Evolutionary conservation across 2,329 filamentous ascomycete genomes (phyloP), one percentile per base, ranked within the genome.

Genomic region (Berkeleyomyces basicola): DNA sequence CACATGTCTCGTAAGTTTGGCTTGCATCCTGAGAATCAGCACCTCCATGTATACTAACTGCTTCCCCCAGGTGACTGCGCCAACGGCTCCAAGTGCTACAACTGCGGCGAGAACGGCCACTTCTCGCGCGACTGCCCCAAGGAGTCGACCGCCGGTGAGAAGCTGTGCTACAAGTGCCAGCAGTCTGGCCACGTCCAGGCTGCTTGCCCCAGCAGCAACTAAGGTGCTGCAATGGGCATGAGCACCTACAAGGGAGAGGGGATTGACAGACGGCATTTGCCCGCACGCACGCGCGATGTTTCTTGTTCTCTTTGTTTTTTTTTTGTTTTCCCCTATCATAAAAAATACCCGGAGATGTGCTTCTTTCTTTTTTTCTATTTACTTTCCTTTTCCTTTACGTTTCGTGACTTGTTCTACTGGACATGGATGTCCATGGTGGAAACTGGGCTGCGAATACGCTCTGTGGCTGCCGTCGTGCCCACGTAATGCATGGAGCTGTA

Each of bases 81-180:
- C 70, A 95, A 97, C 76, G 93, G 93, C 71, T 92, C 95, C 81
- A 97, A 97, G 82, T 99, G 93, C 86, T 99, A 97, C 85, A 96
- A 96, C 84, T 97, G 93, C 69, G 83, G 83, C 72, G 90, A 96
- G 79, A 87, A 92, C 69, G 92, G 93, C 66, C 92, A 97, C 77
- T 84, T 96, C 74, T 95, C 88, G 68, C 88, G 92, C 68, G 93
- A 99, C 76, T 99, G 93, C 82, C 87, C 91, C 70, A 91, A 92
- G 74, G 92, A 96, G 78, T 88, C 88, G 65, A 83, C 85, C 69
- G 63, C 59, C n/a, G 82, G 83, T 68, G 92, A 97, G 82, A 92
- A 95, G 75, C 90, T 96, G 74, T 99, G 93, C 86, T 99, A 99
- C 84, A 95, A 95, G 82, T 97, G 83, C 81, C 82, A 85, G 77